Percentiles rank a stretch among this genome's conserved stretches.
Evolutionary conservation across 2,329 filamentous ascomycete genomes (phyloP).

Genomic region (Juglanconis juglandina): DNA sequence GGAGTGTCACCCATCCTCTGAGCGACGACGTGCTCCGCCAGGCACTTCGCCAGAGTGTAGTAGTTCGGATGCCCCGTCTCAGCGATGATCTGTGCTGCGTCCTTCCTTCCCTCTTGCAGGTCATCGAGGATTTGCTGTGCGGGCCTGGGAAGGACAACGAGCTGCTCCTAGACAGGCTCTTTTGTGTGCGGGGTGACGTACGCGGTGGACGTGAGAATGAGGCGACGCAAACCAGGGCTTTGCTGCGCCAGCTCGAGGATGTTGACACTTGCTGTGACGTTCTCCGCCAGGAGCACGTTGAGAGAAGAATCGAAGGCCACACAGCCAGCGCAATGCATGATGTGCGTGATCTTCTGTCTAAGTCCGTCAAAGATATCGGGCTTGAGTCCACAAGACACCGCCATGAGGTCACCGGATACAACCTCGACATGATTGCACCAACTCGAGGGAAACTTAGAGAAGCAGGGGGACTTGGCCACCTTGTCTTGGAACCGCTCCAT

Average conservation of each 20-base stretch:
- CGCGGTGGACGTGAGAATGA: conserved; percentile 17
- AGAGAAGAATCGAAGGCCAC: conserved; percentile 15
- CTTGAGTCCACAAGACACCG: conserved; percentile 10
- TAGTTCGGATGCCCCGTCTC: conserved; percentile 19
- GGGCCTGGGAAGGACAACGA: conserved; percentile 7
- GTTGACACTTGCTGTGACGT: conserved; percentile 14
- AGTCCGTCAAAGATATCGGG: neutral
- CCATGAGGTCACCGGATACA: conserved; percentile 15
- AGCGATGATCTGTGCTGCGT: neutral
- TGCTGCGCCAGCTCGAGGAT: conserved; percentile 9
- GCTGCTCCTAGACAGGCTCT: conserved; percentile 15
- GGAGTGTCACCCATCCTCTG: conserved; percentile 8
- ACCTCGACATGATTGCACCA: conserved; percentile 13
- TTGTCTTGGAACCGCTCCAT: conserved; percentile 3
- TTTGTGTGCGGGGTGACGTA: conserved; percentile 14
- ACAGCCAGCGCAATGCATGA: conserved; percentile 18
- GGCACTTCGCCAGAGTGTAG: conserved; percentile 19
- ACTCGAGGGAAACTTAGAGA: conserved; percentile 2
- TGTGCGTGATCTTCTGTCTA: conserved; percentile 10
- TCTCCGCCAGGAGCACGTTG: conserved; percentile 13
- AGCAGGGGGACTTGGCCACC: conserved; percentile 13
- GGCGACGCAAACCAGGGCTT: conserved; percentile 2
- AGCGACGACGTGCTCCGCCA: conserved; percentile 17
- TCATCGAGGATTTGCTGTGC: conserved; percentile 8
- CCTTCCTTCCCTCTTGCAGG: conserved; percentile 8